Evolutionary conservation across 768 basidiomycete species (phyloP).

Genomic region (Dendrothele bispora): DNA sequence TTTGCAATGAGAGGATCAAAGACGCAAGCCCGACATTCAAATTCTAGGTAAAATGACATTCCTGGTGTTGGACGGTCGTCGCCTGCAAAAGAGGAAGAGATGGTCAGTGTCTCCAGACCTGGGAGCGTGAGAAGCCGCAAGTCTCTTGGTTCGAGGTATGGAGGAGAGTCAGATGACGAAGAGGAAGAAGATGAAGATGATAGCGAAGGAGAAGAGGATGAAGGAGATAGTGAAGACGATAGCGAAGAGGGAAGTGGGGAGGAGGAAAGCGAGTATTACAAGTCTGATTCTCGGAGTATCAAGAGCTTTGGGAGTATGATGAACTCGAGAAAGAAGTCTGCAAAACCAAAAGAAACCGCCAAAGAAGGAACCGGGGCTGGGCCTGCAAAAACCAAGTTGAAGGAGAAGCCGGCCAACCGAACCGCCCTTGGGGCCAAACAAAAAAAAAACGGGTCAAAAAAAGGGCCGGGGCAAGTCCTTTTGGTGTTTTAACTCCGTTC

Average conservation of each 20-base stretch:
- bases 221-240: no score
- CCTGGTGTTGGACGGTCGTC: no score
- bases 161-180: slow-evolving; percentile 8
- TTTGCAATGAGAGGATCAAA: no score
- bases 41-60: no score
- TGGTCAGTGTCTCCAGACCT: slow-evolving; percentile 46
- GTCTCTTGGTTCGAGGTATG: slow-evolving; percentile 3
- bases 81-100: slow-evolving; percentile 37
- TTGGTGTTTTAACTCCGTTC: neutral
- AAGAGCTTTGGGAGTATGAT: slow-evolving; percentile 88
- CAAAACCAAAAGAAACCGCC: no score
- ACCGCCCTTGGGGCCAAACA: slow-evolving; percentile 42
- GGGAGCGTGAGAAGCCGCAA: slow-evolving; percentile 32
- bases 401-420: slow-evolving; percentile 13
- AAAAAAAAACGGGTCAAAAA: slow-evolving; percentile 34
- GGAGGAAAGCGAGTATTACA: slow-evolving; percentile 33
- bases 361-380: no score
- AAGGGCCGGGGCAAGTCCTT: slow-evolving; percentile 30
- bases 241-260: no score
- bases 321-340: slow-evolving; percentile 39
- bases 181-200: no score
- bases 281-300: slow-evolving; percentile 70
- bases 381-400: slow-evolving; percentile 21
- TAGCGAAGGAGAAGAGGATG: no score
- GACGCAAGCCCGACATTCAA: no score